A percentile compares a stretch with the other conserved stretches of the same genome.
phyloP scores from a whole-genome alignment of 768 basidiomycete genomes.

The Lactarius hatsudake region DNA sequence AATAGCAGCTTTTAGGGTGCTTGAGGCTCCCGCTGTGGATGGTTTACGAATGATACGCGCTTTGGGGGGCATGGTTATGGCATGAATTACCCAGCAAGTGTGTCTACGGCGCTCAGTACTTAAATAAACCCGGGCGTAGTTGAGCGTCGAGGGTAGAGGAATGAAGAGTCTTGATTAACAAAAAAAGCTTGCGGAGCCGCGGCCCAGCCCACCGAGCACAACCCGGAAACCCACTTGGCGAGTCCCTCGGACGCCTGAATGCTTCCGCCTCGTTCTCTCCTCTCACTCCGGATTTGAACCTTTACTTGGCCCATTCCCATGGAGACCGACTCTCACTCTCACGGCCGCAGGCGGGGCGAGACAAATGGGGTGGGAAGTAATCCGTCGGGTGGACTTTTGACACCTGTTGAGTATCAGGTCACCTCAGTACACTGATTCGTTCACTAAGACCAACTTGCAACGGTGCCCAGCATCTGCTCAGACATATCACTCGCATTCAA shows the following conservation, averaged over 20 bases:
- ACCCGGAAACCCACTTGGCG: not conserved
- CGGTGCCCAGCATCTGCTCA: constrained; percentile 56
- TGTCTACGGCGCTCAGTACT: not conserved
- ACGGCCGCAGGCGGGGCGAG: not conserved
- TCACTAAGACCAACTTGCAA: not conserved
- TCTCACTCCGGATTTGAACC: constrained; percentile 4
- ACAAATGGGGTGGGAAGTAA: not conserved
- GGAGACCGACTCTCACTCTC: constrained; percentile 9
- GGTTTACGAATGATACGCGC: constrained; percentile 38
- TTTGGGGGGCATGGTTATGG: constrained; percentile 45
- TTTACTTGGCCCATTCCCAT: constrained; percentile 9
- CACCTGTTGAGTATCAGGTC: constrained; percentile 21
- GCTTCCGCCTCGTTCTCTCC: constrained; percentile 2
- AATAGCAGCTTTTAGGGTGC: constrained; percentile 8
- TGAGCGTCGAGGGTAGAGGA: not conserved
- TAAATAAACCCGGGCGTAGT: not conserved
- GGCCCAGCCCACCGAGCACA: not conserved
- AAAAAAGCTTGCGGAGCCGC: not conserved
- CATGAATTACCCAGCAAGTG: constrained; percentile 2
- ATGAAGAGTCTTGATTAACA: not conserved
- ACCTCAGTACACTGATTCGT: not conserved
- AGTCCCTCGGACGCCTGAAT: constrained; percentile 15
- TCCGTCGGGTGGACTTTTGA: constrained; percentile 10
- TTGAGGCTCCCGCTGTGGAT: constrained; percentile 20
- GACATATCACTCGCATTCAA: constrained; percentile 71